Evolutionary conservation across 1,284 basidiomycete species (phyloP).

Genomic region (Austroboletus sp.): DNA sequence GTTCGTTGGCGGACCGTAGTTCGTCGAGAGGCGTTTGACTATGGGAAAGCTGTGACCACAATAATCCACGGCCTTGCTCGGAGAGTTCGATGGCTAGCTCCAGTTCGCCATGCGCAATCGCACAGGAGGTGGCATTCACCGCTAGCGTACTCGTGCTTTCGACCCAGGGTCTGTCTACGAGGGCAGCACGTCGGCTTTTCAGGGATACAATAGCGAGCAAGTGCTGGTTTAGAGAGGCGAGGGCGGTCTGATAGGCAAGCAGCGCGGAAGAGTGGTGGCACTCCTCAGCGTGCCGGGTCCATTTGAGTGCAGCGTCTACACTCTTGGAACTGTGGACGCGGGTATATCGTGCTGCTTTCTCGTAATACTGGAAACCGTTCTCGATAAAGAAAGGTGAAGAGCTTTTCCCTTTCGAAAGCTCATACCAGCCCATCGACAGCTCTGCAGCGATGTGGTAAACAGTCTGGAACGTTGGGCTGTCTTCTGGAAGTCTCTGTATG

Average conservation of each 20-base stretch:
- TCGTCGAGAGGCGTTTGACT: conserved; percentile 21
- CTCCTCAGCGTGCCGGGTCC: conserved; percentile 11
- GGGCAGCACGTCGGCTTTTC: conserved; percentile 10
- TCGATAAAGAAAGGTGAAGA: conserved; percentile 10
- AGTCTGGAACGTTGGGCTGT: not conserved
- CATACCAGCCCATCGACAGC: conserved; percentile 2
- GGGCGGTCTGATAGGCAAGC: conserved; percentile 19
- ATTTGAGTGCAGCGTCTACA: conserved; percentile 11
- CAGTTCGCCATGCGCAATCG: conserved; percentile 18
- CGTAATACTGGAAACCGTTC: conserved; percentile 11
- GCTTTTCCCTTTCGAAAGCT: not conserved
- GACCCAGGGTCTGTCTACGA: conserved; percentile 3
- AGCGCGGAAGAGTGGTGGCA: conserved; percentile 18
- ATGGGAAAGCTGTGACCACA: conserved; percentile 27
- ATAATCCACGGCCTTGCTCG: conserved; percentile 26
- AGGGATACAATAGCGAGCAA: conserved; percentile 19
- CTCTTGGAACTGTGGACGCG: conserved; percentile 2
- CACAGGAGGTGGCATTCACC: conserved; percentile 25
- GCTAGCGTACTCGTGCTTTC: conserved; percentile 9
- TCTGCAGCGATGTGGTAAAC: conserved; percentile 1
- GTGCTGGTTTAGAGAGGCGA: conserved; percentile 18
- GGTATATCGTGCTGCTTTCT: conserved; percentile 9
- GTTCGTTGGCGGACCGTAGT: conserved; percentile 12
- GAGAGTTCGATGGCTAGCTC: conserved; percentile 24
- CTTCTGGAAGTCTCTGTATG: conserved; percentile 7